Evolutionary conservation across 148 eudicot species (phyloP).

Genomic region (Hydrangea macrophylla): DNA sequence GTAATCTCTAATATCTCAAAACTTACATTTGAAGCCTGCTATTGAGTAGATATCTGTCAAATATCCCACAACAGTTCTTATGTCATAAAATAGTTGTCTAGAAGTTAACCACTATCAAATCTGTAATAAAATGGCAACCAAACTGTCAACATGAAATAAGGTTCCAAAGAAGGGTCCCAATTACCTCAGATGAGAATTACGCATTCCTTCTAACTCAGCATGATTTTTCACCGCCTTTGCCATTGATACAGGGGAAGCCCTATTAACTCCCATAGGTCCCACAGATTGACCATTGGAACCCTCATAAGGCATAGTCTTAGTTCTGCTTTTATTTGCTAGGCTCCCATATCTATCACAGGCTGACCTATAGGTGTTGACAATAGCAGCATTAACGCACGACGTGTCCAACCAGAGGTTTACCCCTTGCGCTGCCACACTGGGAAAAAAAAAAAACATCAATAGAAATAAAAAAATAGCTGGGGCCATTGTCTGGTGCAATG

Average conservation of each 20-base stretch:
- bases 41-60: too few species aligned
- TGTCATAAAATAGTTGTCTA: background rate
- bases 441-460: slow-evolving; percentile 15
- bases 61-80: background rate
- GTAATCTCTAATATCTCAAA: background rate
- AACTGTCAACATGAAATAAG: background rate
- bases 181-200: slow-evolving; percentile 81
- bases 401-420: slow-evolving; percentile 78
- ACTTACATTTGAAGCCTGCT: background rate
- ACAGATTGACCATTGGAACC: slow-evolving; percentile 39
- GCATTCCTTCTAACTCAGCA: slow-evolving; percentile 91
- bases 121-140: background rate
- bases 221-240: slow-evolving; percentile 86
- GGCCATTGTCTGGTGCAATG: too few species aligned
- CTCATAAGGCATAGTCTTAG: slow-evolving; percentile 17
- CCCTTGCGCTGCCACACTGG: slow-evolving; percentile 74
- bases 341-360: slow-evolving; percentile 41
- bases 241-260: slow-evolving; percentile 69
- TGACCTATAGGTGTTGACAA: slow-evolving; percentile 58
- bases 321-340: slow-evolving; percentile 32
- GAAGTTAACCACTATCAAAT: background rate
- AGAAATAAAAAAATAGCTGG: too few species aligned
- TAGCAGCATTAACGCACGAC: slow-evolving; percentile 84
- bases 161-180: background rate
- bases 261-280: slow-evolving; percentile 54